A percentile compares a stretch with the other conserved stretches of the same genome.
phyloP scores from a whole-genome alignment of 1,284 basidiomycete genomes.

The Ceratobasidium sp. region DNA sequence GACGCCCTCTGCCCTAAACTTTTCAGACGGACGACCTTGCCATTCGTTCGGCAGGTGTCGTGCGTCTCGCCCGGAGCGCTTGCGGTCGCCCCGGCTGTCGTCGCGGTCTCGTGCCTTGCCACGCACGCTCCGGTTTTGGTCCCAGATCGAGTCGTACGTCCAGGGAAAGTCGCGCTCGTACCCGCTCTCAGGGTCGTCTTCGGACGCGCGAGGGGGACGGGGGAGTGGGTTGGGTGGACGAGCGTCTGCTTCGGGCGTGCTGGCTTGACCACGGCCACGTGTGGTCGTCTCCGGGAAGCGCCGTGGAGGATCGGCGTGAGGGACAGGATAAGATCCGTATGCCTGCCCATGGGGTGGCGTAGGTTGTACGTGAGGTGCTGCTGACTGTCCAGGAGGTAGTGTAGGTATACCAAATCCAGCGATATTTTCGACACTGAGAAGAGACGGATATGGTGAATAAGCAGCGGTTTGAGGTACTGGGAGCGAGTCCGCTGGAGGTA shows the following conservation, averaged over 20 bases:
- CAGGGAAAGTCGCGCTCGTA: conserved; percentile 21
- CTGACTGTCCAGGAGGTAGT: background rate
- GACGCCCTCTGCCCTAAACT: background rate
- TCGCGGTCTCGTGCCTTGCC: conserved; percentile 36
- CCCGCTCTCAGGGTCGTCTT: conserved; percentile 12
- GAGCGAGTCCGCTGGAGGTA: background rate
- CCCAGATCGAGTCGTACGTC: conserved; percentile 32
- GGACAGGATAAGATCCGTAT: background rate
- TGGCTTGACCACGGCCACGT: background rate
- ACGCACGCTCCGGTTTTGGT: conserved; percentile 18
- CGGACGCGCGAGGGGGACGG: background rate
- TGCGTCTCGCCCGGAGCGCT: conserved; percentile 9
- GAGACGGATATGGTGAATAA: conserved; percentile 18
- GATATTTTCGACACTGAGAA: conserved; percentile 30
- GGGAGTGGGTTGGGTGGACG: background rate
- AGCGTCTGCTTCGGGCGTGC: conserved; percentile 1
- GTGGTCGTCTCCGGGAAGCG: background rate
- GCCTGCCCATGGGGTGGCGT: background rate
- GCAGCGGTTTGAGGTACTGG: conserved; percentile 25
- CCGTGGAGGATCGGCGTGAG: background rate
- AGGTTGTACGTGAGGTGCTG: background rate
- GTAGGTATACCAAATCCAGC: conserved; percentile 30
- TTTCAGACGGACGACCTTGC: conserved; percentile 9
- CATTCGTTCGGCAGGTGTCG: conserved; percentile 29
- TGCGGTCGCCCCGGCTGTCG: background rate